Evolutionary conservation across 1,284 basidiomycete species (phyloP).

Genomic region (Trichosporon ovoides): DNA sequence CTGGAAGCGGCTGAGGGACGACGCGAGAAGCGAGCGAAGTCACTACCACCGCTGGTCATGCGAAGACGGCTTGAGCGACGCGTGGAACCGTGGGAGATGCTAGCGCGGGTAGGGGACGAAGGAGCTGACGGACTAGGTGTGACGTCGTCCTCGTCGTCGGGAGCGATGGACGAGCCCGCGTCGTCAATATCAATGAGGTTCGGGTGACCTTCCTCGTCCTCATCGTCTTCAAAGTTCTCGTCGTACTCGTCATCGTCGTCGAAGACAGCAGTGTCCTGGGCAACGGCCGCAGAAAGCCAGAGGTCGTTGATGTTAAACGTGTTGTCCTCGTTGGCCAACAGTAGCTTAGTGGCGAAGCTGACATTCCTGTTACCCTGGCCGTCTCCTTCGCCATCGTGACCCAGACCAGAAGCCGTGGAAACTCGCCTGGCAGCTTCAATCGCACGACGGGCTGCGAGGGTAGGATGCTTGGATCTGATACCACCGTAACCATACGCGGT

Average conservation of each 20-base stretch:
- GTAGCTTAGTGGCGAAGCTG: slow-evolving; percentile 74
- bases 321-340: slow-evolving; percentile 58
- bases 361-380: slow-evolving; percentile 27
- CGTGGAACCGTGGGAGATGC: neutral
- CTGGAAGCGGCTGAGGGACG: slow-evolving; percentile 30
- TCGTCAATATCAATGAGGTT: slow-evolving; percentile 8
- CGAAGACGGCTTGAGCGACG: slow-evolving; percentile 9
- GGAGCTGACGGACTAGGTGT: slow-evolving; percentile 7
- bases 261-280: slow-evolving; percentile 49
- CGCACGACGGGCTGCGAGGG: slow-evolving; percentile 45
- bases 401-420: slow-evolving; percentile 36
- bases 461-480: slow-evolving; percentile 49
- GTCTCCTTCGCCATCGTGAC: slow-evolving; percentile 25
- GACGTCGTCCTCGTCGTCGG: slow-evolving; percentile 2
- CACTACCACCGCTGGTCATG: slow-evolving; percentile 11
- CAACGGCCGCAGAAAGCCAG: slow-evolving; percentile 50
- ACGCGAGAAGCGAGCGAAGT: slow-evolving; percentile 10
- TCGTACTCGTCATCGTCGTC: slow-evolving; percentile 46
- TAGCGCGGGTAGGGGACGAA: neutral
- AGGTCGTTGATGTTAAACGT: slow-evolving; percentile 50
- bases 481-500: slow-evolving; percentile 43
- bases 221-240: slow-evolving; percentile 23
- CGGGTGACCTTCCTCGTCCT: slow-evolving; percentile 8
- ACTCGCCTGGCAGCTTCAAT: slow-evolving; percentile 44
- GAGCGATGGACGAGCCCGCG: slow-evolving; percentile 18